These are phyloP conservation scores for Cadophora gregata DNA, from an alignment of 2,329 filamentous ascomycete genomes.

Conservation along the genomic window DNA sequence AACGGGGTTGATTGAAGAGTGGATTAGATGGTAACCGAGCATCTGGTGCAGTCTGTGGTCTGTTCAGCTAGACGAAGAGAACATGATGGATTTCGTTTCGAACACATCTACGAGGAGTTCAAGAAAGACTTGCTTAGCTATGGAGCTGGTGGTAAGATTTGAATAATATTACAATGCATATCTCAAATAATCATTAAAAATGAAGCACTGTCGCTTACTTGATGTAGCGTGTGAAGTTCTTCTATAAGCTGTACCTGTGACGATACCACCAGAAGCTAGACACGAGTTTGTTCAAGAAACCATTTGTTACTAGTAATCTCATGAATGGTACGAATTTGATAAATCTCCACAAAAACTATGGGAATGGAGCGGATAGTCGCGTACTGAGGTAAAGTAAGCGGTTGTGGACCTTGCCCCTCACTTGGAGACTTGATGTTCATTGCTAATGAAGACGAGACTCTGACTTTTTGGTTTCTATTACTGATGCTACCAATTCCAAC, in stretches of 20 bases:
- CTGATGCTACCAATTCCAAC: not conserved
- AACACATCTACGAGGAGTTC: not conserved
- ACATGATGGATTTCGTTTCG: too few species aligned
- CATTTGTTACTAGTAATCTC: too few species aligned
- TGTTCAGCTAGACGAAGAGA: not conserved
- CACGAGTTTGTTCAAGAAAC: too few species aligned
- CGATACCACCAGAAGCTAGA: too few species aligned
- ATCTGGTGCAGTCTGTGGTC: not conserved
- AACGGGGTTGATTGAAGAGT: not conserved
- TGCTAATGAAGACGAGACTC: not conserved
- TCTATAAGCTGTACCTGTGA: too few species aligned
- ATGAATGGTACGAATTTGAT: too few species aligned
- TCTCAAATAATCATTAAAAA: too few species aligned
- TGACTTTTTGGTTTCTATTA: not conserved
- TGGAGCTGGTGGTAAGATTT: not conserved
- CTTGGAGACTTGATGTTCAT: not conserved
- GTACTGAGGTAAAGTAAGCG: not conserved
- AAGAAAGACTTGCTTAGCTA: not conserved
- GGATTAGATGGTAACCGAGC: not conserved
- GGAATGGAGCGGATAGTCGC: not conserved
- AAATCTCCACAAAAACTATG: too few species aligned
- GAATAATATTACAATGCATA: not conserved
- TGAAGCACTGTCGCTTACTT: not conserved
- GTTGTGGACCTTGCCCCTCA: not conserved
- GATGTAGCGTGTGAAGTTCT: not conserved